A percentile compares a stretch with the other conserved stretches of the same genome.
phyloP scores from a whole-genome alignment of 495 filamentous ascomycete genomes.

The Tuber borchii region DNA sequence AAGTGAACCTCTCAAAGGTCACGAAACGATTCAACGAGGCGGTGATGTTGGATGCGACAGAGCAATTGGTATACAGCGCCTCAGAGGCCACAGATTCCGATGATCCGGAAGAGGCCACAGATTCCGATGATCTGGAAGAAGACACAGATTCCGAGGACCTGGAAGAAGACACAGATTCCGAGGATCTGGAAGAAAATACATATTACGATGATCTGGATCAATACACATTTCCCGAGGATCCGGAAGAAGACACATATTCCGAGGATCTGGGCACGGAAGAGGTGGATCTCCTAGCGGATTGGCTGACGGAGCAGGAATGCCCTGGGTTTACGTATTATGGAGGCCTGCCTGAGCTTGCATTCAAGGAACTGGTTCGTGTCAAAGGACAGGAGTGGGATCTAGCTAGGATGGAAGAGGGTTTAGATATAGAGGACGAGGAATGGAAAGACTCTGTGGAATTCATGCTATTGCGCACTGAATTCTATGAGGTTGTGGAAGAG shows the following conservation, averaged over 20 bases:
- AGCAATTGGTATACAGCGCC: background rate
- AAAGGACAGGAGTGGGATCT: background rate
- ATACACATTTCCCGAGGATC: too few species aligned
- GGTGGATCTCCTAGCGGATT: background rate
- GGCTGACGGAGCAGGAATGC: background rate
- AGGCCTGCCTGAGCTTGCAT: background rate
- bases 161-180: too few species aligned
- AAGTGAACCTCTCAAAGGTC: background rate
- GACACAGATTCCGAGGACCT: too few species aligned
- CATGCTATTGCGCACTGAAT: background rate
- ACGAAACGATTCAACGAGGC: background rate
- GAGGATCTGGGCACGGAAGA: background rate
- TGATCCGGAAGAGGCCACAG: background rate
- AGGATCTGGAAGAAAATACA: background rate
- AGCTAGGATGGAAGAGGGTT: accelerated
- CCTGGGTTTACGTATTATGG: background rate
- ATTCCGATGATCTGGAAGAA: too few species aligned
- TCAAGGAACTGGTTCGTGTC: background rate
- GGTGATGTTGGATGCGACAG: background rate
- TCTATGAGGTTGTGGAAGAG: background rate
- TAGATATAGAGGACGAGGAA: background rate
- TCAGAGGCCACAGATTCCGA: background rate
- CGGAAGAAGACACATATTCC: too few species aligned
- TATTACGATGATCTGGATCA: too few species aligned
- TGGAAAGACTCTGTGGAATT: background rate